Conservation (phyloP, 352 stramenopile genomes). For the Globisporangium megalacanthum region DNA sequence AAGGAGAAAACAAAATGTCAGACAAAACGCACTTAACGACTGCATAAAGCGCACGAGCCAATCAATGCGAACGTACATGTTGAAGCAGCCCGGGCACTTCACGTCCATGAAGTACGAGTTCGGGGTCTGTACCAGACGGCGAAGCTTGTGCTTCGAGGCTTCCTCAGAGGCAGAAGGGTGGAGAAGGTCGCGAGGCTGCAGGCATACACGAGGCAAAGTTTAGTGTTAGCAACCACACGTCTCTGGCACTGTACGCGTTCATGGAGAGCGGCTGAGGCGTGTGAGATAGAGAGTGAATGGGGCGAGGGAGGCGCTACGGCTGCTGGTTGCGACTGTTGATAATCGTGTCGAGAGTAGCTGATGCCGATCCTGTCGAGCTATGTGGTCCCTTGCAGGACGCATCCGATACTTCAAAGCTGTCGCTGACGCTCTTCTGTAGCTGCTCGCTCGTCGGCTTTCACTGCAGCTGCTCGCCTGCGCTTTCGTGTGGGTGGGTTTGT, state of each 20-base stretch:
- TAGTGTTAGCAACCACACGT: conserved; percentile 12
- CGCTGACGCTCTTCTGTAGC: too few species aligned
- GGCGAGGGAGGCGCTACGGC: background rate
- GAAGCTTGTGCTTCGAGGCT: conserved; percentile 99
- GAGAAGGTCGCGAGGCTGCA: conserved; percentile 93
- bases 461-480: background rate
- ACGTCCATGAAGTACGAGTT: conserved; percentile 99
- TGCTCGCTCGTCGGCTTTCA: background rate
- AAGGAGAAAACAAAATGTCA: background rate
- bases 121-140: conserved; percentile 98
- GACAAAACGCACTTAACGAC: background rate
- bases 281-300: background rate
- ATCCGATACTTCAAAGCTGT: too few species aligned
- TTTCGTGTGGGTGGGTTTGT: background rate
- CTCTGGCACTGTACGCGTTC: too few species aligned
- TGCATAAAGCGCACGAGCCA: background rate
- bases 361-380: background rate
- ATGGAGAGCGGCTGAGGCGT: background rate
- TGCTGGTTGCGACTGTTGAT: background rate
- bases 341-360: too few species aligned
- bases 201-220: conserved; percentile 4
- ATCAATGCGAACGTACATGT: conserved; percentile 81
- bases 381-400: too few species aligned
- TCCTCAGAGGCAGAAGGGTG: conserved; percentile 94
- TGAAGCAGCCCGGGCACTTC: conserved; percentile 99